Conservation (phyloP, 352 stramenopile genomes). For the Globisporangium polare region DNA sequence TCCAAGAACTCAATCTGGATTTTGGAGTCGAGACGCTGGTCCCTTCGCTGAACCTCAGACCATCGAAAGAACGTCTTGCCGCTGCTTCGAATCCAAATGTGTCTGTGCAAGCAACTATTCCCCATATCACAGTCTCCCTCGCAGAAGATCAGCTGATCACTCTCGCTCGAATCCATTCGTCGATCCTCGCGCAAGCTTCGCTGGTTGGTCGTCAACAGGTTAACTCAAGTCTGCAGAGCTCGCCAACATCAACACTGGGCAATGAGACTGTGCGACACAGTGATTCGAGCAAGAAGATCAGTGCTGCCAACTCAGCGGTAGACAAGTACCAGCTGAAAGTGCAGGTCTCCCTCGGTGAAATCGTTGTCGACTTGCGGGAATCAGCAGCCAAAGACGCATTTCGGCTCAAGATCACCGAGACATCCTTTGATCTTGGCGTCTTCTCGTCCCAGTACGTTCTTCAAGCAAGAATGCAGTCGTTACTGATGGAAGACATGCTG, state of each 20-base stretch:
- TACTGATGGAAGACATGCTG: conserved; percentile 71
- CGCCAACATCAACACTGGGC: conserved; percentile 1
- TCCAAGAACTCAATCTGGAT: conserved; percentile 58
- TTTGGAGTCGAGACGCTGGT: conserved; percentile 48
- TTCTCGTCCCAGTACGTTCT: conserved; percentile 48
- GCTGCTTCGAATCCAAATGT: conserved; percentile 5
- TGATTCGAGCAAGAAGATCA: not conserved
- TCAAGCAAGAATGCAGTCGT: conserved; percentile 43
- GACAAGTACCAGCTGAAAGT: conserved; percentile 53
- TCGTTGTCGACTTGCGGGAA: conserved; percentile 55
- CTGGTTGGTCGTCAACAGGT: conserved; percentile 3
- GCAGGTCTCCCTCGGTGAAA: conserved; percentile 42
- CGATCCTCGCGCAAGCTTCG: conserved; percentile 11
- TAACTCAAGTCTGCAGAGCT: not conserved
- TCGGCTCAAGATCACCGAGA: conserved; percentile 36
- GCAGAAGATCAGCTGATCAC: conserved; percentile 17
- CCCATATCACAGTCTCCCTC: conserved; percentile 16
- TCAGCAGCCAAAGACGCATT: conserved; percentile 47
- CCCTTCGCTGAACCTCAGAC: conserved; percentile 1
- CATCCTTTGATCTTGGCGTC: conserved; percentile 37
- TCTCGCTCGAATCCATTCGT: conserved; percentile 20
- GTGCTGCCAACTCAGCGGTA: not conserved
- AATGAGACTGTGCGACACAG: not conserved
- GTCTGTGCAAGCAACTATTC: conserved; percentile 16
- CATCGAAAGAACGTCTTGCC: conserved; percentile 6